phyloP scores from a whole-genome alignment of 176 grass and related monocot genomes.

The Oryza officinalis region DNA sequence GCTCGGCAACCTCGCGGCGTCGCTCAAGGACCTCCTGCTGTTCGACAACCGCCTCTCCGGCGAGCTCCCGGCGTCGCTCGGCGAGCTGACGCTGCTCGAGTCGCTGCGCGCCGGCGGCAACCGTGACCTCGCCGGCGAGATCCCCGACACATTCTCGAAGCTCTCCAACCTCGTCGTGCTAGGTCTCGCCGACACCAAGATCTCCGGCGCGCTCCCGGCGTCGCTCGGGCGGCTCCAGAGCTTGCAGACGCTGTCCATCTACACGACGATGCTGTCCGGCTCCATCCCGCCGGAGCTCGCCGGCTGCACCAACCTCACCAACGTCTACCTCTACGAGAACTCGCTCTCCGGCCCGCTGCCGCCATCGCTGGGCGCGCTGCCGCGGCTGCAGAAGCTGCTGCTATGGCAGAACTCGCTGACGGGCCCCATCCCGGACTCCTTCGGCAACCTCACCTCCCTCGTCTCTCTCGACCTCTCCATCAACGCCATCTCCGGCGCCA shows the following conservation, averaged over 20 bases:
- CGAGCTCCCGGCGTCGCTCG: conserved; percentile 64
- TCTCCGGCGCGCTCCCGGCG: conserved; percentile 68
- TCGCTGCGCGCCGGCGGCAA: conserved; percentile 78
- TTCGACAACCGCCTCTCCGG: conserved; percentile 85
- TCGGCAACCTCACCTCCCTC: conserved; percentile 68
- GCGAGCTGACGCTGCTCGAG: conserved; percentile 61
- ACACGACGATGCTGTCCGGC: conserved; percentile 73
- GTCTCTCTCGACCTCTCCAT: conserved; percentile 86
- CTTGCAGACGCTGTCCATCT: conserved; percentile 77
- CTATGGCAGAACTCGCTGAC: conserved; percentile 95
- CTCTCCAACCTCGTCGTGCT: conserved; percentile 68
- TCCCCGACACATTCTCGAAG: conserved; percentile 61
- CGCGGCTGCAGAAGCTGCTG: conserved; percentile 72
- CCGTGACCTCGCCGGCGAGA: conserved; percentile 60
- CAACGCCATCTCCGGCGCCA: conserved; percentile 82
- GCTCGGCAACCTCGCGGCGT: conserved; percentile 25
- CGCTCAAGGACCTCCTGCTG: conserved; percentile 53
- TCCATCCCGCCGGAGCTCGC: conserved; percentile 83
- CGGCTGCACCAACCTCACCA: conserved; percentile 69
- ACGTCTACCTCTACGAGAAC: conserved; percentile 94
- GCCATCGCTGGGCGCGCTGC: conserved; percentile 52
- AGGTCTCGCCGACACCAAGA: conserved; percentile 88
- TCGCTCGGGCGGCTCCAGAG: conserved; percentile 63
- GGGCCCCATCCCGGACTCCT: conserved; percentile 73
- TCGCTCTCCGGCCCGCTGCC: conserved; percentile 69